A percentile compares a stretch with the other conserved stretches of the same genome.
Evolutionary conservation across 345 rosid genomes (phyloP).

Genomic region (Eucalyptus caleyi): DNA sequence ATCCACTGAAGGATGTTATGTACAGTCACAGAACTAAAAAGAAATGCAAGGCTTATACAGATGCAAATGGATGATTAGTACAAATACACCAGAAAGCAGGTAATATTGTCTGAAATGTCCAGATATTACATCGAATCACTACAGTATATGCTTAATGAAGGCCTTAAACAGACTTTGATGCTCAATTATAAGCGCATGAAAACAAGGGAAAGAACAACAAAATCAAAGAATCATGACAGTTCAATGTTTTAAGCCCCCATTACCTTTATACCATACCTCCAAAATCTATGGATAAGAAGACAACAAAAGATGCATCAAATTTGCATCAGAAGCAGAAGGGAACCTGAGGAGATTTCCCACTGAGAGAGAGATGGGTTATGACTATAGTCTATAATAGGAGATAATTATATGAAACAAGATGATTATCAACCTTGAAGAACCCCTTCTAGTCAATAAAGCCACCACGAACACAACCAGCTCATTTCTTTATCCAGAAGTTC

Average conservation of each 20-base stretch:
- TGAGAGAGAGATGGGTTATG: not conserved
- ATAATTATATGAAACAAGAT: not conserved
- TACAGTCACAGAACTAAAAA: not conserved
- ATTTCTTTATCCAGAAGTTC: not conserved
- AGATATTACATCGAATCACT: not conserved
- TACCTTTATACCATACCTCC: not conserved
- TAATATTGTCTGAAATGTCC: not conserved
- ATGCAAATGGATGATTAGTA: not conserved
- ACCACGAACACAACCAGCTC: not conserved
- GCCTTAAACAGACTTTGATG: not conserved
- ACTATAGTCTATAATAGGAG: not conserved
- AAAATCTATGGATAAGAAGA: not conserved
- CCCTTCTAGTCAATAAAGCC: not conserved
- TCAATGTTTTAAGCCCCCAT: not conserved
- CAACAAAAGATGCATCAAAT: not conserved
- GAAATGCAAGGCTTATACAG: not conserved
- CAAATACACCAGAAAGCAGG: not conserved
- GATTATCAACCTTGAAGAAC: not conserved
- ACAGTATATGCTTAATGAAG: not conserved
- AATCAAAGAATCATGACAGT: not conserved
- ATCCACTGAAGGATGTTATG: not conserved
- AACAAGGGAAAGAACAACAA: not conserved
- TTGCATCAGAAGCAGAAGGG: not conserved
- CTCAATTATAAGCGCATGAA: not conserved
- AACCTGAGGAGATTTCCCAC: not conserved